Base-by-base conservation (phyloP, 176 grass and related monocot species). In the Luzula sylvatica region DNA sequence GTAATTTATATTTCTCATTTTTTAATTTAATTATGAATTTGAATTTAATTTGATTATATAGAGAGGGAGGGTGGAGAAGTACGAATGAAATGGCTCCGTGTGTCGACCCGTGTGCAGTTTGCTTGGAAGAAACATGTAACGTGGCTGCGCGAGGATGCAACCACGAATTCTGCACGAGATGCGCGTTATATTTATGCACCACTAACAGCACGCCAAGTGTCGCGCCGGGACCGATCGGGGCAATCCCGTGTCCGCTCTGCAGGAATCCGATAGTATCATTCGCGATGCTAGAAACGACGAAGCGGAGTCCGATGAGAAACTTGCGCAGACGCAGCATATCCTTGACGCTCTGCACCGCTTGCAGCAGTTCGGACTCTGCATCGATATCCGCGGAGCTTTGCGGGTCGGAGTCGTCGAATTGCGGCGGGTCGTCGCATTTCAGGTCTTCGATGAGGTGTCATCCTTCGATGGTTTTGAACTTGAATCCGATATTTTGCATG, bases 161-260 rank as follows among this genome's bases (percentile, higher is more conserved):
- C n/a, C 90, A 96, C 46, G 90, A 96, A 67, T 89, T 96, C 54
- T 96, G 90, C 90, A 89, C 90, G n/a, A 86, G 78, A 65, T 96
- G 90, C 22, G 90, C 90, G 7, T 55, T 96, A 14, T 89, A 96
- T 46, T 77, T 96, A 25, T 96, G 84, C 30, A 88, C 90, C 52
- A 89, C 81, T 18, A 86, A 76, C 60, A 84, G 69, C 55, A 76
- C 77, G 3, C 75, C 77, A 21, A 72, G 51, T 2, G 29, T 35
- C 8, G 20, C 23, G 5, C 8, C n/a, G 14, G 67, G 52, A 30
- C 74, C 90, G 1, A 73, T 81, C 0, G 90, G 90, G 0, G 65
- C 84, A 0, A 79, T 96, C 81, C 90, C 84, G 15, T 96, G 90
- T 16, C 90, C 90, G 11, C 84, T 89, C 14, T 96, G 90, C 27